Conservation (phyloP, 768 basidiomycete genomes). For the Xerocomellus chrysenteron region DNA sequence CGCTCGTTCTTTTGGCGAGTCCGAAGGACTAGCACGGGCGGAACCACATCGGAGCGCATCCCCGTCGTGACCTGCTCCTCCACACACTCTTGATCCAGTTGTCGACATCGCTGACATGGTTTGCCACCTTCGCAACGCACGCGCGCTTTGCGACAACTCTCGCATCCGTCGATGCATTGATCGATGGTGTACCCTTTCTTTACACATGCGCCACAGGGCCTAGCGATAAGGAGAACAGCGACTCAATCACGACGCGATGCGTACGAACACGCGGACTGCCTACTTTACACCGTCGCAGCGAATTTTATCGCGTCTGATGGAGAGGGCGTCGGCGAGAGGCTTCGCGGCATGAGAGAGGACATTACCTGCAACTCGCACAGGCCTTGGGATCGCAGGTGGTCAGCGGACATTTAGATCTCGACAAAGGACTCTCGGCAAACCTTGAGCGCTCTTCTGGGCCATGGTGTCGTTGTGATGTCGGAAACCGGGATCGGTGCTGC, state of each 20-base stretch:
- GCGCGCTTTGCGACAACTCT: conserved; percentile 53
- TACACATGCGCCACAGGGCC: conserved; percentile 58
- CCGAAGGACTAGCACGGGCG: conserved; percentile 26
- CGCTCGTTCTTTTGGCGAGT: conserved; percentile 43
- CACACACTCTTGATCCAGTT: conserved; percentile 42
- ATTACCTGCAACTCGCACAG: conserved; percentile 57
- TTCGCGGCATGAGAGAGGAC: not conserved
- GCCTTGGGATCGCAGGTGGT: conserved; percentile 38
- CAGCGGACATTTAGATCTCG: conserved; percentile 5
- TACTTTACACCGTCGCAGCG: conserved; percentile 58
- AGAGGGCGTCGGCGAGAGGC: not conserved
- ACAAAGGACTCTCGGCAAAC: conserved; percentile 32
- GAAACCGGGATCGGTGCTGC: conserved; percentile 46
- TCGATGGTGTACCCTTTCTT: conserved; percentile 53
- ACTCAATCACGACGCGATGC: not conserved
- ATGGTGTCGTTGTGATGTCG: conserved; percentile 47
- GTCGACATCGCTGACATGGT: conserved; percentile 37
- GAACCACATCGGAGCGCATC: conserved; percentile 24
- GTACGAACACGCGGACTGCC: conserved; percentile 9
- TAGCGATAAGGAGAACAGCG: conserved; percentile 17
- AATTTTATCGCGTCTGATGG: conserved; percentile 56
- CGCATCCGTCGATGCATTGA: conserved; percentile 62
- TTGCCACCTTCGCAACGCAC: conserved; percentile 42
- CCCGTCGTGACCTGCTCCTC: conserved; percentile 38
- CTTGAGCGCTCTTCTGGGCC: conserved; percentile 54